A percentile compares a stretch with the other conserved stretches of the same genome.
Evolutionary conservation across 345 rosid species (phyloP).

Genomic region (Eucalyptus regnans): DNA sequence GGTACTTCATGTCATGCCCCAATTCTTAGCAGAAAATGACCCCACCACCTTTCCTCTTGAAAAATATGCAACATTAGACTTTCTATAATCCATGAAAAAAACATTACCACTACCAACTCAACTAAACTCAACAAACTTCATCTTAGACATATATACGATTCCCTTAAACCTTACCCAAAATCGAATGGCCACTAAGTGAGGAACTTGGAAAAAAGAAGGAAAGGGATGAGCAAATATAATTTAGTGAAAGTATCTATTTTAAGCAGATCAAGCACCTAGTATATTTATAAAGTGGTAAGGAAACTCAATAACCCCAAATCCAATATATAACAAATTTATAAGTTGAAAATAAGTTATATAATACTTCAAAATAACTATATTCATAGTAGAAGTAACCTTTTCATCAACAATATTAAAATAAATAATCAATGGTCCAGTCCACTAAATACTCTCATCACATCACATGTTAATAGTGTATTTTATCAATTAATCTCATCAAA

Average conservation of each 20-base stretch:
- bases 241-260: neutral
- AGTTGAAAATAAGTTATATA: no score
- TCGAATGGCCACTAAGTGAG: rapidly evolving
- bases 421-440: neutral
- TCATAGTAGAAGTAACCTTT: neutral
- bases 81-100: neutral
- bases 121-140: no score
- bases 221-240: neutral
- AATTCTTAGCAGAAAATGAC: neutral
- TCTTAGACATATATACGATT: no score
- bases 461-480: no score
- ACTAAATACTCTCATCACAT: no score
- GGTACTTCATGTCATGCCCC: neutral
- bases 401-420: no score
- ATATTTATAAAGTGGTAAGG: no score
- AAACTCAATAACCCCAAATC: neutral
- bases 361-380: neutral
- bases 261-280: rapidly evolving
- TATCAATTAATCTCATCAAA: no score
- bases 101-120: no score
- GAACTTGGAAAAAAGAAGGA: neutral
- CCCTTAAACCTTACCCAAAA: neutral
- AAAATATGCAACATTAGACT: neutral
- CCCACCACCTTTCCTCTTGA: neutral
- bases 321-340: neutral